Conservation (phyloP, 2,329 filamentous ascomycete species). For the Calonectria honghensis region DNA sequence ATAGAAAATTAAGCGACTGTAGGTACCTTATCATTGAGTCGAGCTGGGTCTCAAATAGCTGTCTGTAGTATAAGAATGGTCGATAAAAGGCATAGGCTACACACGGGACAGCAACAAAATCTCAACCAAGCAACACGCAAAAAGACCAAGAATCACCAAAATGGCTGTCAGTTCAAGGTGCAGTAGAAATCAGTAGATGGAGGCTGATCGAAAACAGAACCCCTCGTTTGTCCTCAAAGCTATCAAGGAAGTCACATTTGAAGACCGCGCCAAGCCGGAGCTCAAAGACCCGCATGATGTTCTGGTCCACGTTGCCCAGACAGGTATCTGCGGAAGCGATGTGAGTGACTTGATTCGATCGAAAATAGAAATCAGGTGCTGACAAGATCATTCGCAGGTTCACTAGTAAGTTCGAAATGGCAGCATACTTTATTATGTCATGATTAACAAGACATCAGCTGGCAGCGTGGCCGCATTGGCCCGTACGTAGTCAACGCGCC, state of each 20-base stretch:
- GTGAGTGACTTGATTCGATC: neutral
- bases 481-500: constrained; percentile 66
- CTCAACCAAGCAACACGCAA: too few species aligned
- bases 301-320: constrained; percentile 9
- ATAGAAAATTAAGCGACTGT: too few species aligned
- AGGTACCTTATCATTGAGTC: too few species aligned
- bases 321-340: constrained; percentile 9
- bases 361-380: neutral
- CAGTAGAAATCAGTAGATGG: neutral
- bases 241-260: neutral
- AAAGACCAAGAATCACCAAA: neutral
- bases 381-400: neutral
- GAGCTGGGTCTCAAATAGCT: too few species aligned
- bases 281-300: neutral
- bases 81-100: too few species aligned
- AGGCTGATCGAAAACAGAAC: neutral
- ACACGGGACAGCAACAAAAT: too few species aligned
- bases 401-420: neutral
- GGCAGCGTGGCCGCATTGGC: neutral
- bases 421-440: neutral
- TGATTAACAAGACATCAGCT: neutral
- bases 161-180: neutral
- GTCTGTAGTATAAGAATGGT: too few species aligned
- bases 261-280: neutral
- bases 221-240: neutral